phyloP scores from a whole-genome alignment of 805 yeast species.

The Schwanniomyces pseudopolymorphus region DNA sequence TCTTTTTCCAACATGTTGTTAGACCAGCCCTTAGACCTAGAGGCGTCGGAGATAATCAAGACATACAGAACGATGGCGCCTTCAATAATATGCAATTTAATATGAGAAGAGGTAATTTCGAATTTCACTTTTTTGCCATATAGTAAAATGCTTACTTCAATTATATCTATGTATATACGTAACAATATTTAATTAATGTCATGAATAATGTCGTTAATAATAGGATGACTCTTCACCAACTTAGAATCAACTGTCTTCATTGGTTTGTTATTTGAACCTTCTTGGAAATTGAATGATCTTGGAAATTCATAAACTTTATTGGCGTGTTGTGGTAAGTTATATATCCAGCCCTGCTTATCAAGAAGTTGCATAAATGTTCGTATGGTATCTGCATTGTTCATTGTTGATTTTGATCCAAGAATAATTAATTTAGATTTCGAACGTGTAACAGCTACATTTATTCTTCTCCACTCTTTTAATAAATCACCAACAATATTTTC shows the following conservation, averaged over 20 bases:
- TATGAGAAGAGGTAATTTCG: constrained; percentile 27
- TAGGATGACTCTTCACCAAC: constrained; percentile 18
- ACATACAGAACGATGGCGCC: constrained; percentile 5
- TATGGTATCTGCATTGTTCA: constrained; percentile 51
- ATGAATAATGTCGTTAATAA: constrained; percentile 29
- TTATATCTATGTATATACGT: constrained; percentile 1
- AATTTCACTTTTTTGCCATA: constrained; percentile 37
- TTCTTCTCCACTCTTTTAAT: constrained; percentile 83
- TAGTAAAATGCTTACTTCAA: no score
- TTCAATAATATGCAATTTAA: constrained; percentile 10
- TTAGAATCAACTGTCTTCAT: constrained; percentile 7
- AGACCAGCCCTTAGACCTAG: constrained; percentile 26
- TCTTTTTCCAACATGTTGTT: constrained; percentile 26
- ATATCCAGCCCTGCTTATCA: constrained; percentile 60
- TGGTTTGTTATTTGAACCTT: constrained; percentile 1
- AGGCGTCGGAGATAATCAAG: constrained; percentile 7
- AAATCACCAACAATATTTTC: constrained; percentile 70
- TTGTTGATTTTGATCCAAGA: constrained; percentile 72
- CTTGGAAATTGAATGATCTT: neutral
- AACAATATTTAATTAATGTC: constrained; percentile 14
- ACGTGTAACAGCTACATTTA: constrained; percentile 93
- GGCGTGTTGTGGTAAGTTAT: constrained; percentile 50
- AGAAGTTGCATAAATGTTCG: constrained; percentile 61
- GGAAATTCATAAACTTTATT: constrained; percentile 33
- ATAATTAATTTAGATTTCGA: constrained; percentile 82